phyloP scores from a whole-genome alignment of 23 red algal genomes.

The Gracilaria domingensis region DNA sequence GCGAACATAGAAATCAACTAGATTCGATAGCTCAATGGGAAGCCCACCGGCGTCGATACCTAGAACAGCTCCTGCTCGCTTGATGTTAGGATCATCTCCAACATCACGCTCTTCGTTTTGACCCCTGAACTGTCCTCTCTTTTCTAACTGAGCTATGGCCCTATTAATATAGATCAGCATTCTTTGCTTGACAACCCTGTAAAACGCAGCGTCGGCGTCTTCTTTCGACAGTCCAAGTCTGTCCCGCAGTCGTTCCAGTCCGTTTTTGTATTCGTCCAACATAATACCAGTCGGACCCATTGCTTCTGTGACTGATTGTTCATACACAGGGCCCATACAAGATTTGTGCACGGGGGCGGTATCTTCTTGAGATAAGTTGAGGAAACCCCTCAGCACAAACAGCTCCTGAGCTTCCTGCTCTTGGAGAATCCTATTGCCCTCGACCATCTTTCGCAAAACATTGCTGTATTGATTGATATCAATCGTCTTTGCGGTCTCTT shows the following conservation, averaged over 20 bases:
- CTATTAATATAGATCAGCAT: conserved; percentile 85
- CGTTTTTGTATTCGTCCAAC: conserved; percentile 86
- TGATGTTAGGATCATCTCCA: conserved; percentile 98
- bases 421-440: conserved; percentile 89
- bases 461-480: conserved; percentile 79
- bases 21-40: conserved; percentile 87
- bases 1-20: conserved; percentile 96
- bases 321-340: conserved; percentile 81
- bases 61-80: conserved; percentile 87
- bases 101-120: conserved; percentile 93
- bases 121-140: conserved; percentile 81
- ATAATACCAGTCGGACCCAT: conserved; percentile 99
- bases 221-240: conserved; percentile 78
- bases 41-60: conserved; percentile 96
- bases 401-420: conserved; percentile 85
- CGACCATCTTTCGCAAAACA: conserved; percentile 57
- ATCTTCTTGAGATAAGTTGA: conserved; percentile 80
- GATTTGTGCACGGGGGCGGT: conserved; percentile 77
- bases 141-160: conserved; percentile 86
- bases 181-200: conserved; percentile 80
- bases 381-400: conserved; percentile 67
- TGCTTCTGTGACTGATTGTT: conserved; percentile 89
- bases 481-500: conserved; percentile 75
- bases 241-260: conserved; percentile 80
- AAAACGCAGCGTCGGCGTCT: conserved; percentile 78